These are phyloP conservation scores for Bryum argenteum DNA, from an alignment of 225 moss, liverwort and hornwort species.

Conservation along the genomic window DNA sequence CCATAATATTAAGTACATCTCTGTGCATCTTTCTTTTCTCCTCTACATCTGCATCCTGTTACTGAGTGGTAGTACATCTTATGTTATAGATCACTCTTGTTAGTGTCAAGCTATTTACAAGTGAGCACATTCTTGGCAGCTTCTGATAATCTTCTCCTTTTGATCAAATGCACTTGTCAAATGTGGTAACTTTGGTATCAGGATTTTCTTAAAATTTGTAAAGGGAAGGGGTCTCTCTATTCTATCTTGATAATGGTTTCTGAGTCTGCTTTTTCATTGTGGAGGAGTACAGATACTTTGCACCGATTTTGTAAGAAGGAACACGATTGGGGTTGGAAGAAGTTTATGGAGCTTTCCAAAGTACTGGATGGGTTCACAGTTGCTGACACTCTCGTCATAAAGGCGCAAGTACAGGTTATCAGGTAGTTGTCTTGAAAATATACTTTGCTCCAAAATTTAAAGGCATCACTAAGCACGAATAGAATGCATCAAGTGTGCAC, in stretches of 20 bases:
- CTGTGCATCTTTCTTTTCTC: neutral
- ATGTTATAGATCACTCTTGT: neutral
- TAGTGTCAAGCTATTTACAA: neutral
- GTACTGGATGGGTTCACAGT: conserved; percentile 98
- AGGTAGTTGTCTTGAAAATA: conserved; percentile 48
- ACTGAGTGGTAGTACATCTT: conserved; percentile 8
- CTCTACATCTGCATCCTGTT: conserved; percentile 1
- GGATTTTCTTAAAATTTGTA: neutral
- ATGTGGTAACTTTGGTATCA: neutral
- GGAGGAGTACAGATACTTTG: conserved; percentile 84
- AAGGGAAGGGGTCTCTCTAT: neutral
- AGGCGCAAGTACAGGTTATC: conserved; percentile 99
- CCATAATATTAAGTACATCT: conserved; percentile 25
- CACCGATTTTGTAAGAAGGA: conserved; percentile 99
- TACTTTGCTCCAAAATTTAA: neutral
- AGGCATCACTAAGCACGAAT: neutral
- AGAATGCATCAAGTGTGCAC: neutral
- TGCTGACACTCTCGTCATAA: conserved; percentile 96
- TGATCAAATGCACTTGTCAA: neutral
- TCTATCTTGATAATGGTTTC: conserved; percentile 15
- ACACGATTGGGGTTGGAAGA: conserved; percentile 99
- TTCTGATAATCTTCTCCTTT: neutral
- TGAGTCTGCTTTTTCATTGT: conserved; percentile 41
- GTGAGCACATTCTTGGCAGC: neutral
- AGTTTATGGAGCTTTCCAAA: conserved; percentile 99